phyloP scores from a whole-genome alignment of 129 eudicot species.

The Smallanthus sonchifolius region DNA sequence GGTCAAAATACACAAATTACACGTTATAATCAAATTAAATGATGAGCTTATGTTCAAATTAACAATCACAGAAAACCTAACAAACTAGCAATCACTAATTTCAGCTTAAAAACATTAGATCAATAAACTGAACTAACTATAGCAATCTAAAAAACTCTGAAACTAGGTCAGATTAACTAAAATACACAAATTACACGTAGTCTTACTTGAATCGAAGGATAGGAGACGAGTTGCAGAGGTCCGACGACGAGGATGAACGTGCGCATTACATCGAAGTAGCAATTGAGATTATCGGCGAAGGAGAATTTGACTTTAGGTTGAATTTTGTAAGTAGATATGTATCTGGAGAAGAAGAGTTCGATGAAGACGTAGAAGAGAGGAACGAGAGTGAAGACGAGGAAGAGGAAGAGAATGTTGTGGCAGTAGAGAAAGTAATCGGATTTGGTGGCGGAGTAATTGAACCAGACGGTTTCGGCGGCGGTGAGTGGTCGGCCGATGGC shows the following conservation, averaged over 20 bases:
- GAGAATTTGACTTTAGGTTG: constrained; percentile 71
- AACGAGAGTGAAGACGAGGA: constrained; percentile 52
- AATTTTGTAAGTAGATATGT: constrained; percentile 44
- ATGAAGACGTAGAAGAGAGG: constrained; percentile 56
- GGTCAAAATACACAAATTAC: background rate
- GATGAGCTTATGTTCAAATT: too few species aligned
- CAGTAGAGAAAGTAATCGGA: constrained; percentile 84
- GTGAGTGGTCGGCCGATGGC: constrained; percentile 65
- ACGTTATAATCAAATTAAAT: background rate
- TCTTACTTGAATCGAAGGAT: constrained; percentile 64
- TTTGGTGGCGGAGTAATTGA: constrained; percentile 76
- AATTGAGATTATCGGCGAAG: constrained; percentile 38
- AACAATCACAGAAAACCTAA: too few species aligned
- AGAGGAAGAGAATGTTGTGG: constrained; percentile 79
- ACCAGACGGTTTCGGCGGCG: constrained; percentile 62
- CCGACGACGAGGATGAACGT: constrained; percentile 67
- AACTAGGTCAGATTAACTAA: background rate
- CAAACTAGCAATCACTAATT: too few species aligned
- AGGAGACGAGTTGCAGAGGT: constrained; percentile 85
- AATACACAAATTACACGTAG: background rate
- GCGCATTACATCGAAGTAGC: constrained; percentile 74
- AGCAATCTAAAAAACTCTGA: background rate
- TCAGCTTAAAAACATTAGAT: background rate
- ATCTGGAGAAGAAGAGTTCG: constrained; percentile 31
- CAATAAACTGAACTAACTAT: background rate